Conservation (phyloP, 2,329 filamentous ascomycete genomes). For the Fusarium sp. region DNA sequence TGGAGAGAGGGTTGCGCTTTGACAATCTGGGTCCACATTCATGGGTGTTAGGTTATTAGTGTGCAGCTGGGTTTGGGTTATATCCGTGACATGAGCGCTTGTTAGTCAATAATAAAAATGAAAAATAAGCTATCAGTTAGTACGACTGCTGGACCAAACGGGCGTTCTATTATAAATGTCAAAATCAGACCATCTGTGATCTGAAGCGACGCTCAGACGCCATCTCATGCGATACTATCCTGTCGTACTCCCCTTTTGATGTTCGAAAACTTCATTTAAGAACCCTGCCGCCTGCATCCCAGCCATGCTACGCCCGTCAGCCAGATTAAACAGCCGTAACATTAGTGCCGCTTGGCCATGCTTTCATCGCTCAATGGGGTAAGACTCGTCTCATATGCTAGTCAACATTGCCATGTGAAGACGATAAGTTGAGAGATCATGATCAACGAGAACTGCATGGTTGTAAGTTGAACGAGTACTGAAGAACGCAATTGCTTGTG, state of each 20-base stretch:
- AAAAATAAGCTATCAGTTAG: conserved; percentile 18
- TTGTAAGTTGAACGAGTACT: not conserved
- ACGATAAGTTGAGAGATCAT: not conserved
- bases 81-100: not conserved
- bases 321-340: conserved; percentile 4
- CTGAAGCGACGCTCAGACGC: conserved; percentile 14
- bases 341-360: conserved; percentile 18
- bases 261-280: conserved; percentile 2
- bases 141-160: conserved; percentile 19
- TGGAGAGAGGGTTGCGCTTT: conserved; percentile 25
- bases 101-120: not conserved
- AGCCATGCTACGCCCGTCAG: not conserved
- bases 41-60: not conserved
- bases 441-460: not conserved
- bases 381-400: not conserved
- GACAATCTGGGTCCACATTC: not conserved
- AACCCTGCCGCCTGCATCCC: not conserved
- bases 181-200: conserved; percentile 19
- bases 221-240: not conserved
- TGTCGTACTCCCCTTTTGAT: not conserved
- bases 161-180: conserved; percentile 6
- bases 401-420: not conserved
- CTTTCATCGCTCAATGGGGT: conserved; percentile 23
- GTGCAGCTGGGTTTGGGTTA: not conserved
- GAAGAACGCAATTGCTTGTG: not conserved